Percentiles rank a stretch among this genome's conserved stretches.
Conservation (phyloP, 768 basidiomycete species). For the Galerina sulciceps region DNA sequence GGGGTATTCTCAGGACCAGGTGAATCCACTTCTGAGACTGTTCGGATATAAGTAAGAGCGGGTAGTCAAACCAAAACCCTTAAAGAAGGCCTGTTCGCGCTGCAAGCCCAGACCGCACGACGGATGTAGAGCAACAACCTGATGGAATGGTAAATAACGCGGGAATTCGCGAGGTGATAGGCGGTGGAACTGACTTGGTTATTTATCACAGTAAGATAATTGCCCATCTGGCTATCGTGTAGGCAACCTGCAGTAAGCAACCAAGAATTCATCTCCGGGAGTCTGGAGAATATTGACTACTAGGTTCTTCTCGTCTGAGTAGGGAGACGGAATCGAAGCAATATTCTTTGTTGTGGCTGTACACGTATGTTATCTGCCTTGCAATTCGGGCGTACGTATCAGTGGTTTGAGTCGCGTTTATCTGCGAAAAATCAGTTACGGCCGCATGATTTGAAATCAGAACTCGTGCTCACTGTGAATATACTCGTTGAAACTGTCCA, state of each 20-base stretch:
- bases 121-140: constrained; percentile 79
- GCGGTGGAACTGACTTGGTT: constrained; percentile 65
- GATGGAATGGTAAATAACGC: constrained; percentile 21
- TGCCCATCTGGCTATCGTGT: constrained; percentile 89
- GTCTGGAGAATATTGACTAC: constrained; percentile 79
- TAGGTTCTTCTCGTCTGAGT: constrained; percentile 73
- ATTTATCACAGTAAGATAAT: constrained; percentile 93
- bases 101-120: constrained; percentile 86
- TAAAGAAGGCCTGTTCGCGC: constrained; percentile 93
- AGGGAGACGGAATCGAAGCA: constrained; percentile 78
- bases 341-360: constrained; percentile 89
- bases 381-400: constrained; percentile 79
- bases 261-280: constrained; percentile 91
- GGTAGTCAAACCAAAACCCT: constrained; percentile 94
- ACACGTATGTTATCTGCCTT: constrained; percentile 93
- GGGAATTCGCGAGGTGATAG: not conserved
- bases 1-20: constrained; percentile 4
- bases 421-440: too few species aligned
- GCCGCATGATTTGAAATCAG: too few species aligned
- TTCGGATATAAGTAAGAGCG: constrained; percentile 89
- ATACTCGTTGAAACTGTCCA: too few species aligned
- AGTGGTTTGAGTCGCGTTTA: constrained; percentile 71
- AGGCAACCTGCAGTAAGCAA: constrained; percentile 98
- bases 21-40: constrained; percentile 68
- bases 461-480: too few species aligned